Evolutionary conservation across 1,284 basidiomycete species (phyloP), one percentile per base, ranked within the genome.

Genomic region (Cryptococcus floricola): DNA sequence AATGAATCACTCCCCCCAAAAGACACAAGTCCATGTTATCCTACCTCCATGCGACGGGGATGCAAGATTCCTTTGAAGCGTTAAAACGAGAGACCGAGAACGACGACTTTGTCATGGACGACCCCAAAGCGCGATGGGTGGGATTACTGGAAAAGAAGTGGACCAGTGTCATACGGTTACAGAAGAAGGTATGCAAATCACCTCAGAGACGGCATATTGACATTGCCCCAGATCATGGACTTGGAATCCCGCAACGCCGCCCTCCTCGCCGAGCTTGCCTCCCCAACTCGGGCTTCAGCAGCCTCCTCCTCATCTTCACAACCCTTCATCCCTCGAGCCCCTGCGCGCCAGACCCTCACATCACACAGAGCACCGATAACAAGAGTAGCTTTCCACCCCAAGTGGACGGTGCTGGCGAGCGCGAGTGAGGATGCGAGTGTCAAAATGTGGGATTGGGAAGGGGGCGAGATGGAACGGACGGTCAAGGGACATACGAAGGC

Each of bases 381-480:
- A 19, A 81, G 84, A 45, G 84, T 94, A 43, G 84, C 88, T 3
- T 95, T 95, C 73, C 91, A 95, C 72, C 92, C 91, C 0, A 81
- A 85, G 31, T 94, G 90, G 78, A 90, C 86, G 41, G 80, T 89
- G 14, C 75, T 94, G 34, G 91, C 88, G 10, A 88, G 86, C 31
- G 90, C 89, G 5, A 89, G 87, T 64, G 91, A 93, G 69, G 91
- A 95, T 70, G 81, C 88, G 39, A 91, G 86, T 2, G 83, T 94
- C 66, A 94, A 94, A 78, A 84, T 95, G 50, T 94, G 91, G 91
- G 91, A 95, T 71, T 95, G 91, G 91, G 91, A 95, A 72, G 88
- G 88, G 39, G 91, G 91, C 27, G 91, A 94, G 63, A 88, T 93
- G 68, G 92, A 95, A 74, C 79, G 89, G 57, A 94, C 92, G 8